Percentiles rank a stretch among this genome's conserved stretches.
Conservation (phyloP, 495 filamentous ascomycete species). For the Trichoderma virens region DNA sequence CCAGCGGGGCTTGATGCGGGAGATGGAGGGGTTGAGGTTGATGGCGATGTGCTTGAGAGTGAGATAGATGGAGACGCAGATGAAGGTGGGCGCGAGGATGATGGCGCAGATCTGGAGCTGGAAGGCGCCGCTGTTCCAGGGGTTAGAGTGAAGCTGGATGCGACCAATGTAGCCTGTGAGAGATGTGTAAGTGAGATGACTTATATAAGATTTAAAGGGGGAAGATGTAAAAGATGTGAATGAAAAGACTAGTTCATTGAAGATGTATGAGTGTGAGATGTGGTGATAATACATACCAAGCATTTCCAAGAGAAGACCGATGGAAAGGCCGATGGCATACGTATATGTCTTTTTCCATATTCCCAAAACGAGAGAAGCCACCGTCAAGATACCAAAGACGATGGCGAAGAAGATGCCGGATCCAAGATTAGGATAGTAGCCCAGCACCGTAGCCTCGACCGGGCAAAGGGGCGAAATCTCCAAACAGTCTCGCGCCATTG, state of each 20-base stretch:
- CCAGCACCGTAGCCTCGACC: slow-evolving; percentile 54
- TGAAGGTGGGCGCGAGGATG: slow-evolving; percentile 56
- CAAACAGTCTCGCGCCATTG: slow-evolving; percentile 27
- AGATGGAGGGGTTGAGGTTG: slow-evolving; percentile 44
- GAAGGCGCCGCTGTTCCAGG: slow-evolving; percentile 51
- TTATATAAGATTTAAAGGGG: neutral
- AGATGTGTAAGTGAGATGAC: neutral
- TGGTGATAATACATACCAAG: slow-evolving; percentile 20
- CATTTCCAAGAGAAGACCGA: slow-evolving; percentile 37
- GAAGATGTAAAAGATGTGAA: no score
- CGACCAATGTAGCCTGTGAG: slow-evolving; percentile 53
- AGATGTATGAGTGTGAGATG: neutral
- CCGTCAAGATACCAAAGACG: slow-evolving; percentile 42
- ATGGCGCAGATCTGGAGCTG: slow-evolving; percentile 62
- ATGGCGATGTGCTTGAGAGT: slow-evolving; percentile 59
- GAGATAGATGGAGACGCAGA: slow-evolving; percentile 60
- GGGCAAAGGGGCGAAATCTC: slow-evolving; percentile 45
- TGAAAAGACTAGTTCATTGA: no score
- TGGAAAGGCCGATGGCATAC: slow-evolving; percentile 43
- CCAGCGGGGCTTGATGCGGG: slow-evolving; percentile 45
- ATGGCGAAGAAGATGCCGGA: slow-evolving; percentile 55
- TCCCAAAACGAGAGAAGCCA: slow-evolving; percentile 43
- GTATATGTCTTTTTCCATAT: slow-evolving; percentile 55
- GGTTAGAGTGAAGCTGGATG: slow-evolving; percentile 51
- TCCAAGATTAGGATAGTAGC: slow-evolving; percentile 57